phyloP scores from a whole-genome alignment of 495 filamentous ascomycete species.

The Penicillium steckii region DNA sequence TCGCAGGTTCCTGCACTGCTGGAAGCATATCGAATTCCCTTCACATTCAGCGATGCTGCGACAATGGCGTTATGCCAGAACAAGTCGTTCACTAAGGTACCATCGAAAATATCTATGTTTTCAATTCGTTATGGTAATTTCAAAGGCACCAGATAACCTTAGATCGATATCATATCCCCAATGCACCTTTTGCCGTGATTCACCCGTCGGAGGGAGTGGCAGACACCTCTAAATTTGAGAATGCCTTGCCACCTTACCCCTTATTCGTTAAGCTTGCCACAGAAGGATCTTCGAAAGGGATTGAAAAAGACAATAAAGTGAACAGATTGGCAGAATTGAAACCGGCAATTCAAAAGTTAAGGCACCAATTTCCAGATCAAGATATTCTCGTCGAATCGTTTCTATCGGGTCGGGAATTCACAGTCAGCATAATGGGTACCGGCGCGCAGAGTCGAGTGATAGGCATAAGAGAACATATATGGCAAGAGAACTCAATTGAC shows the following conservation, averaged over 20 bases:
- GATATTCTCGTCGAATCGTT: constrained; percentile 25
- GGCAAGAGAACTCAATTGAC: constrained; percentile 1
- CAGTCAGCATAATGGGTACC: constrained; percentile 24
- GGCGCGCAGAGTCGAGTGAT: constrained; percentile 12
- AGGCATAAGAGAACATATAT: constrained; percentile 12
- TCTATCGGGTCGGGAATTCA: constrained; percentile 23
- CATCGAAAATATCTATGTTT: neutral
- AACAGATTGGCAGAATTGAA: constrained; percentile 5
- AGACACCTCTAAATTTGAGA: neutral
- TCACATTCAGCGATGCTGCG: constrained; percentile 24
- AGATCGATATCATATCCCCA: constrained; percentile 19
- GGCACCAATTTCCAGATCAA: constrained; percentile 11
- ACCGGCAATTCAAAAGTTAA: constrained; percentile 4
- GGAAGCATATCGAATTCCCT: constrained; percentile 27
- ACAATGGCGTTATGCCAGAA: constrained; percentile 23
- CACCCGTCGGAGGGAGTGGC: neutral
- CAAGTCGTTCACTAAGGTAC: constrained; percentile 28
- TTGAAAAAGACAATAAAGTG: constrained; percentile 17
- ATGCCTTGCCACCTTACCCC: constrained; percentile 5
- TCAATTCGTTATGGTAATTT: neutral
- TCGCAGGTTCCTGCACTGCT: constrained; percentile 24
- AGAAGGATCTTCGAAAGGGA: constrained; percentile 21
- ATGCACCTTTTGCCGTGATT: constrained; percentile 15
- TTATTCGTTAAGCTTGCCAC: constrained; percentile 19
- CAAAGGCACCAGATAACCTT: constrained; percentile 12